Conservation (phyloP, 495 filamentous ascomycete genomes). For the Articulospora tetracladia region DNA sequence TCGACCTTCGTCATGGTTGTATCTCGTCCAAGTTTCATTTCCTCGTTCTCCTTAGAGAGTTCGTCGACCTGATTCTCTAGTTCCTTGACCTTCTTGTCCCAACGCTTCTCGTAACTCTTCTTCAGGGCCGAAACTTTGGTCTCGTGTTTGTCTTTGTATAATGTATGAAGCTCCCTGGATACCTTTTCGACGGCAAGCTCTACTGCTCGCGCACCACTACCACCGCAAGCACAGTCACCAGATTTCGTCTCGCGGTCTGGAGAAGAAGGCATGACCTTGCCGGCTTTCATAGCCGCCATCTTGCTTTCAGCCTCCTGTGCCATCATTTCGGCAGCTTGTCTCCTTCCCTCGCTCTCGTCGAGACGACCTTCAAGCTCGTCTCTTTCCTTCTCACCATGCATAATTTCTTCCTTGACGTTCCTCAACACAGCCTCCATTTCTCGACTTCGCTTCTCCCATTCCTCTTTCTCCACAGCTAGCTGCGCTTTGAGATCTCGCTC, state of each 20-base stretch:
- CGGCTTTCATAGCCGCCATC: slow-evolving; percentile 60
- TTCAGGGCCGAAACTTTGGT: slow-evolving; percentile 90
- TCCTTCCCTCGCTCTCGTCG: slow-evolving; percentile 70
- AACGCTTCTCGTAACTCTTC: slow-evolving; percentile 87
- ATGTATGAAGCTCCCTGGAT: slow-evolving; percentile 78
- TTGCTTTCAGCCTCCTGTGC: slow-evolving; percentile 70
- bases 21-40: slow-evolving; percentile 60
- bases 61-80: slow-evolving; percentile 67
- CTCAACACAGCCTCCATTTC: slow-evolving; percentile 82
- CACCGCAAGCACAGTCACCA: slow-evolving; percentile 24
- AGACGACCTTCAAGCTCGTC: slow-evolving; percentile 67
- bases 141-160: slow-evolving; percentile 98
- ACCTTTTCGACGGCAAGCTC: slow-evolving; percentile 91
- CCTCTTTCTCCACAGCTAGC: slow-evolving; percentile 70
- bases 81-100: slow-evolving; percentile 78
- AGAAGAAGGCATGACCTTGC: slow-evolving; percentile 21
- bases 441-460: slow-evolving; percentile 76
- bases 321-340: slow-evolving; percentile 60
- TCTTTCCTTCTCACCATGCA: slow-evolving; percentile 67
- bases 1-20: slow-evolving; percentile 57
- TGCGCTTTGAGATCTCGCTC: slow-evolving; percentile 63
- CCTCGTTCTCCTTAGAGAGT: slow-evolving; percentile 68
- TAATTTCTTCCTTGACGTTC: slow-evolving; percentile 75
- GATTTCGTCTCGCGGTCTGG: slow-evolving; percentile 17
- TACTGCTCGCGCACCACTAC: slow-evolving; percentile 43